Base-by-base conservation (phyloP, 1,284 basidiomycete species). In the Spongispora temasekensis region DNA sequence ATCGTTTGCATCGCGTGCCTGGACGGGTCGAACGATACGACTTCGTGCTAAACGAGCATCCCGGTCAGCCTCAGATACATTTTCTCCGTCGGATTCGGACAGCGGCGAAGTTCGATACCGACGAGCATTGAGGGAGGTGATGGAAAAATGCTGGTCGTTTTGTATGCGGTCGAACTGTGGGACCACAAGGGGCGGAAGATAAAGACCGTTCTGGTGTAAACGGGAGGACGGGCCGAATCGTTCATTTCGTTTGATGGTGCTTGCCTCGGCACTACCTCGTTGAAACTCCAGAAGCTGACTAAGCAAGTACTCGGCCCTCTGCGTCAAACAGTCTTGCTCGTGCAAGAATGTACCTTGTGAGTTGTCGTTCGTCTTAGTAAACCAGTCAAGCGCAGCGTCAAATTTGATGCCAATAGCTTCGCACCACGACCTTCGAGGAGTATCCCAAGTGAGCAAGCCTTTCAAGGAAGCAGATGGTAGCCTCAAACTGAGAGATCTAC, bases 281-380 rank as follows among this genome's bases (percentile, higher is more conserved):
- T n/a, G 65, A 40, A 61, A 69, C 23, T 71, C 70, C 31, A 59
- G 60, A 31, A 75, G 54, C 51, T 70, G 67, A 28, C 73, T 72
- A 40, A 91, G 84, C 68, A 94, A 78, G 62, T 78, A 80, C 65
- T 79, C 78, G 4, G 87, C 85, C 62, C 95, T 82, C 25, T 81
- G 82, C 3, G 92, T 94, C 19, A 78, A 70, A 21, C 66, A 69
- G 71, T 97, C 95, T 73, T 97, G 90, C 50, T 80, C 78, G n/a
- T 76, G 75, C 21, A 97, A 70, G 70, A 93, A 97, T 10, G 79
- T 75, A 13, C 81, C 76, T 72, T 97, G 95, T 5, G 71, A 71
- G 84, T 85, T 32, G 77, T 73, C 32, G 80, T 75, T 61, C 76
- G 75, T 85, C 87, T 83, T 85, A 42, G 80, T 80, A 71, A 93